Conservation (phyloP, 169 alveolate genomes). For the Plasmodium coatneyi region DNA sequence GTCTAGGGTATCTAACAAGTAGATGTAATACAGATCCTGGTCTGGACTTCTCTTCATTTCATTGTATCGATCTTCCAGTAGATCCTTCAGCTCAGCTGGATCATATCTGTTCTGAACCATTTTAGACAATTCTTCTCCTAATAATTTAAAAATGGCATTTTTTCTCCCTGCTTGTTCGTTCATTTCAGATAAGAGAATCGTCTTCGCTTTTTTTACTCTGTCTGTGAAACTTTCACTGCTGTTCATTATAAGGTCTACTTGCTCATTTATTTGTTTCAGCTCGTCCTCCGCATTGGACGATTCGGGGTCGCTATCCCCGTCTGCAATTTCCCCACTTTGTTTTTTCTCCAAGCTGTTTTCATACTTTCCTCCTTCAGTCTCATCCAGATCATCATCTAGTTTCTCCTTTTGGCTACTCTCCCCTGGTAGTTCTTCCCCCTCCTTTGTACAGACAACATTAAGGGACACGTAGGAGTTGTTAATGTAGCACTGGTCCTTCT, state of each 20-base stretch:
- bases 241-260: neutral
- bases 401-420: neutral
- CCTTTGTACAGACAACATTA: constrained; percentile 10
- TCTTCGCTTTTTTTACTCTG: constrained; percentile 4
- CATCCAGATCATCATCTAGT: neutral
- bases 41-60: constrained; percentile 13
- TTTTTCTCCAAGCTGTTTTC: neutral
- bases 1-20: neutral
- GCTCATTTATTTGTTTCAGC: neutral
- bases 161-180: neutral
- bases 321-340: neutral
- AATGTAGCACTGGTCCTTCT: constrained; percentile 12
- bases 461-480: constrained; percentile 25
- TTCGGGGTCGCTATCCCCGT: neutral
- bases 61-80: constrained; percentile 40
- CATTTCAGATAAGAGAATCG: neutral
- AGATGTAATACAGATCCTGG: neutral
- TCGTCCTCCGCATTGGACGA: neutral
- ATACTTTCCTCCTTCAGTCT: neutral
- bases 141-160: neutral
- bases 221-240: neutral
- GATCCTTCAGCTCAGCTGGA: constrained; percentile 6
- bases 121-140: neutral
- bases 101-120: neutral
- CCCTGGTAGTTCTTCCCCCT: neutral